Conservation (phyloP, 2,329 filamentous ascomycete species). For the Fusarium aywerte region DNA sequence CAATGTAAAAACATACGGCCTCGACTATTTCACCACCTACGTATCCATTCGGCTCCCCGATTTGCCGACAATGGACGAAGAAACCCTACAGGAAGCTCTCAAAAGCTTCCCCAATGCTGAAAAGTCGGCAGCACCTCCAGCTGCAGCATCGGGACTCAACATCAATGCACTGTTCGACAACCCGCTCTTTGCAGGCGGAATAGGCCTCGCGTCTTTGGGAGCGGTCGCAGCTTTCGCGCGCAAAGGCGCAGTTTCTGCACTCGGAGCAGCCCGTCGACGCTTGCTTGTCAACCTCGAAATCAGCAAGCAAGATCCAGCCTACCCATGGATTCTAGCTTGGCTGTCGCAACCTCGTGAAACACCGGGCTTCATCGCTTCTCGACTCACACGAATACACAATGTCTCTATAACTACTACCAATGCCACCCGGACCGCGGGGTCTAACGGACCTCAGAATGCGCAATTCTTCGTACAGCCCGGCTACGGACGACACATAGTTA, state of each 20-base stretch:
- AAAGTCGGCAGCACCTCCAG: slow-evolving; percentile 49
- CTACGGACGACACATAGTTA: slow-evolving; percentile 87
- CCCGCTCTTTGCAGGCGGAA: slow-evolving; percentile 75
- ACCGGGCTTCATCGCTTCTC: slow-evolving; percentile 67
- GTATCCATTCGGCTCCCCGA: slow-evolving; percentile 5
- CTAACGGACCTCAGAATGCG: slow-evolving; percentile 75
- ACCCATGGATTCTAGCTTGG: slow-evolving; percentile 95
- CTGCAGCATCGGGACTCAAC: slow-evolving; percentile 53
- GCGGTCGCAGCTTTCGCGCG: slow-evolving; percentile 84
- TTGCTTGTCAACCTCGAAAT: slow-evolving; percentile 97
- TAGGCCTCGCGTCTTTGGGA: slow-evolving; percentile 90
- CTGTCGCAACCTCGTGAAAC: slow-evolving; percentile 82
- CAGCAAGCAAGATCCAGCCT: slow-evolving; percentile 91
- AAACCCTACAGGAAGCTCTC: slow-evolving; percentile 28
- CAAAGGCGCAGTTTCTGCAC: slow-evolving; percentile 76
- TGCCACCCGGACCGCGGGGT: slow-evolving; percentile 66
- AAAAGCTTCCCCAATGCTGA: slow-evolving; percentile 41
- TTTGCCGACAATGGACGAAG: slow-evolving; percentile 32
- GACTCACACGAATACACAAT: slow-evolving; percentile 69
- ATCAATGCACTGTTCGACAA: slow-evolving; percentile 71
- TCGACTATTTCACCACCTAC: slow-evolving; percentile 24
- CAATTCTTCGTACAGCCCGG: slow-evolving; percentile 91
- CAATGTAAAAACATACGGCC: slow-evolving; percentile 17
- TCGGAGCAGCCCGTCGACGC: slow-evolving; percentile 80
- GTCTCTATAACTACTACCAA: slow-evolving; percentile 69